Percentiles rank a stretch among this genome's conserved stretches.
phyloP scores from a whole-genome alignment of 1,284 basidiomycete species.

The Moesziomyces parantarcticus region DNA sequence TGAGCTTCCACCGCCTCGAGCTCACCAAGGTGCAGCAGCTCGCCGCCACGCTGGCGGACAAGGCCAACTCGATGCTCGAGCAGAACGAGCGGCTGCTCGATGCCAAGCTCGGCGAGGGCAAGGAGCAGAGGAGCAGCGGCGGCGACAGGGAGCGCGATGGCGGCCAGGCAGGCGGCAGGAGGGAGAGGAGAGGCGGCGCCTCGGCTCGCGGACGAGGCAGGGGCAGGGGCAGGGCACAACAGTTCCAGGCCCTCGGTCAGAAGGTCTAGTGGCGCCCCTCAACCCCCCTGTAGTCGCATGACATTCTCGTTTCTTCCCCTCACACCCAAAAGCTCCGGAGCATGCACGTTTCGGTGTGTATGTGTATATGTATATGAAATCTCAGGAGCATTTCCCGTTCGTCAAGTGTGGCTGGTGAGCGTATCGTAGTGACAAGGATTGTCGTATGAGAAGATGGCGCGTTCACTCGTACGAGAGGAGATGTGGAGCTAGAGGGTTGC shows the following conservation, averaged over 20 bases:
- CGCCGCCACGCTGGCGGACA: conserved; percentile 78
- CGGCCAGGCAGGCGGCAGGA: conserved; percentile 46
- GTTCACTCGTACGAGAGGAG: too few relatives aligned
- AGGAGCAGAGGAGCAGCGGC: conserved; percentile 43
- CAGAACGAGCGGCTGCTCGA: conserved; percentile 96
- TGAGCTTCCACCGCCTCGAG: conserved; percentile 88
- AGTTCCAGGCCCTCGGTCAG: conserved; percentile 59
- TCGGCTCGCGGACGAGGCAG: conserved; percentile 58
- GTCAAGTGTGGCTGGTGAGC: too few relatives aligned
- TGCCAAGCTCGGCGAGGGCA: conserved; percentile 77
- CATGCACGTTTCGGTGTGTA: background rate
- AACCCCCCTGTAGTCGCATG: background rate
- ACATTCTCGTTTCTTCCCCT: background rate
- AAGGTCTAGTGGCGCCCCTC: conserved; percentile 41
- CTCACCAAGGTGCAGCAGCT: conserved; percentile 72
- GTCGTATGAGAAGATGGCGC: too few relatives aligned
- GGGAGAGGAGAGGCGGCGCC: conserved; percentile 59
- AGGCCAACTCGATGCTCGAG: conserved; percentile 87
- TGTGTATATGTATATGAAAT: too few relatives aligned
- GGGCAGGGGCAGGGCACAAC: conserved; percentile 56
- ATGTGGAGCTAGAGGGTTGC: too few relatives aligned
- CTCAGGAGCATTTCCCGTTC: too few relatives aligned
- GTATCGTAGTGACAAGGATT: too few relatives aligned
- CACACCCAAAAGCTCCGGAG: conserved; percentile 20
- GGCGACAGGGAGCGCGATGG: conserved; percentile 51